A percentile compares a stretch with the other conserved stretches of the same genome.
Evolutionary conservation across 116 monocot species (phyloP).

Genomic region (Iris pallida): DNA sequence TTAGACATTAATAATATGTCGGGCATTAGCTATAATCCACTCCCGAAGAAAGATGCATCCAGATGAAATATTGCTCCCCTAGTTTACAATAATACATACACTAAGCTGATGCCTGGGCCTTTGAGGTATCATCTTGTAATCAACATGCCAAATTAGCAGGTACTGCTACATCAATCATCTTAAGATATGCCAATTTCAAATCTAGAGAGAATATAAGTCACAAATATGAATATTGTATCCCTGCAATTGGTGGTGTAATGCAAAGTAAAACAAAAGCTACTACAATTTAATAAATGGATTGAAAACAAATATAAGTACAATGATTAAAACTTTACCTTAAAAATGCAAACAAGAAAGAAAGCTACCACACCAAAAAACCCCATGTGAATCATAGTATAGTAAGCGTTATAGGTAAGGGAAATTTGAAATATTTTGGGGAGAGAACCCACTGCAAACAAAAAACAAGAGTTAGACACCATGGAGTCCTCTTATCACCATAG

Average conservation of each 20-base stretch:
- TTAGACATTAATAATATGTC: too few relatives aligned
- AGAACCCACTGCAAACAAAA: conserved; percentile 75
- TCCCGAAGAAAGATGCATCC: too few relatives aligned
- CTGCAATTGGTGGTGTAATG: too few relatives aligned
- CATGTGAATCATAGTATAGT: conserved; percentile 98
- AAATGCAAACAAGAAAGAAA: conserved; percentile 71
- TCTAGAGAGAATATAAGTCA: conserved; percentile 28
- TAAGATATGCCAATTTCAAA: conserved; percentile 80
- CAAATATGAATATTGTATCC: background rate
- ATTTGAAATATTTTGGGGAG: conserved; percentile 86
- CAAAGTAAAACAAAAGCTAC: too few relatives aligned
- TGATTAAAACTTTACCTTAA: conserved; percentile 92
- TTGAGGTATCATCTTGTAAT: conserved; percentile 38
- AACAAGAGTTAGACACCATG: background rate
- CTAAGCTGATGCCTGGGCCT: background rate
- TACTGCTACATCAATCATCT: conserved; percentile 83
- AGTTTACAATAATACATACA: too few relatives aligned
- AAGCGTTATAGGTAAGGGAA: conserved; percentile 83
- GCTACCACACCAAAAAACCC: conserved; percentile 83
- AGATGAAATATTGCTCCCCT: too few relatives aligned
- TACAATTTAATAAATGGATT: too few relatives aligned
- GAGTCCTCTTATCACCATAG: too few relatives aligned
- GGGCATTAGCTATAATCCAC: too few relatives aligned
- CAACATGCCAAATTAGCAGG: conserved; percentile 80
- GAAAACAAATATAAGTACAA: too few relatives aligned